Evolutionary conservation across 768 basidiomycete species (phyloP).

Genomic region (Naematelia aurantialba): DNA sequence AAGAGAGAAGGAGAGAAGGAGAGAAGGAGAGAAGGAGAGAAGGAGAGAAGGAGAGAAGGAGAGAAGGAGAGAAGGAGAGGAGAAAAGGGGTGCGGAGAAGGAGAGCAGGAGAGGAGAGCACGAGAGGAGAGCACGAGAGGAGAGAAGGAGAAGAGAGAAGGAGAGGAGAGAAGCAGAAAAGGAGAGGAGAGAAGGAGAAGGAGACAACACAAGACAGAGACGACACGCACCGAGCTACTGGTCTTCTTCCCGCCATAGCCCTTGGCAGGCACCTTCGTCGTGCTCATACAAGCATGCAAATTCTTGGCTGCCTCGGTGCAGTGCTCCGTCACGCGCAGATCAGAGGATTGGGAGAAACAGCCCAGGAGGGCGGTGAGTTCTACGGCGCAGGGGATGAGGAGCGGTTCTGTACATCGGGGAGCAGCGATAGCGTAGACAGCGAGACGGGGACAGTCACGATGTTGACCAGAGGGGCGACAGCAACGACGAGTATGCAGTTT

Average conservation of each 20-base stretch:
- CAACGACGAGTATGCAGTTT: not conserved
- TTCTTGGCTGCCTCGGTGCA: slow-evolving; percentile 43
- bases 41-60: not conserved
- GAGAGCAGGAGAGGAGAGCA: not conserved
- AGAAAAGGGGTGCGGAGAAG: not conserved
- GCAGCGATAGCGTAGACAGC: not conserved
- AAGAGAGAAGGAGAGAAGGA: not conserved
- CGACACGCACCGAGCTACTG: slow-evolving; percentile 32
- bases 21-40: not conserved
- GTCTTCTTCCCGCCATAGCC: slow-evolving; percentile 19
- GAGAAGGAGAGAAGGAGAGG: not conserved
- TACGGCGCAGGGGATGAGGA: slow-evolving; percentile 31
- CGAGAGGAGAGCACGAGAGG: not conserved
- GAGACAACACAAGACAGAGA: not conserved
- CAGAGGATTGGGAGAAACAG: slow-evolving; percentile 33
- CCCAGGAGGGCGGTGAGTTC: slow-evolving; percentile 45
- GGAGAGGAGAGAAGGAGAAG: not conserved
- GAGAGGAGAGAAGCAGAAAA: not conserved
- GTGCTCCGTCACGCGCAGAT: slow-evolving; percentile 31
- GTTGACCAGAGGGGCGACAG: not conserved
- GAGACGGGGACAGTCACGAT: not conserved
- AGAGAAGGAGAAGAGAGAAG: not conserved
- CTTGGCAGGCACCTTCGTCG: slow-evolving; percentile 10
- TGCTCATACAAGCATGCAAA: slow-evolving; percentile 45
- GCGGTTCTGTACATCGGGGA: not conserved